phyloP scores from a whole-genome alignment of 257 asterid species.

The Solanum clarkiae region DNA sequence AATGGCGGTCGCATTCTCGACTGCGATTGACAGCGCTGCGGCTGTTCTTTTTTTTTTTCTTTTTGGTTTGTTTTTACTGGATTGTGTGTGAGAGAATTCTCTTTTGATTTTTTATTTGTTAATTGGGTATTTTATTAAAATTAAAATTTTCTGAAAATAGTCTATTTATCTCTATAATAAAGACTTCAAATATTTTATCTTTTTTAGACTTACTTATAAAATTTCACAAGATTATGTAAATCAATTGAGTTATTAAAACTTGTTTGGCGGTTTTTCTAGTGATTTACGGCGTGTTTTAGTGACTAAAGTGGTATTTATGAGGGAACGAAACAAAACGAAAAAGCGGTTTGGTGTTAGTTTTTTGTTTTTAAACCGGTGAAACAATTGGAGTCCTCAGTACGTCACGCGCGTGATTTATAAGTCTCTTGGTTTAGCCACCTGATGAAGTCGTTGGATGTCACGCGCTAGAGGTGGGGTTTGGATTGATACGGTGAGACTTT shows the following conservation, averaged over 20 bases:
- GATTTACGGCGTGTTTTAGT: background rate
- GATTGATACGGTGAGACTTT: background rate
- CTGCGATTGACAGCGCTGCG: background rate
- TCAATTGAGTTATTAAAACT: background rate
- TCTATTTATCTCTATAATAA: no score
- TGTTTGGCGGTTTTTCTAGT: background rate
- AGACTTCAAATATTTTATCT: no score
- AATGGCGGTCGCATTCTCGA: background rate
- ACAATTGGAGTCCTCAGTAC: background rate
- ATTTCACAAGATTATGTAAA: no score
- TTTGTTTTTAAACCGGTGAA: conserved; percentile 4
- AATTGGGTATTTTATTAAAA: background rate
- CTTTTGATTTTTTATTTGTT: background rate
- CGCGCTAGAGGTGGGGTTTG: background rate
- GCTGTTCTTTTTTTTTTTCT: background rate
- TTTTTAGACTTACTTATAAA: no score
- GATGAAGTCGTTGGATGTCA: background rate
- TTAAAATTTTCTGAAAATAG: no score
- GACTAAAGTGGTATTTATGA: background rate
- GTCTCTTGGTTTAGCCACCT: background rate
- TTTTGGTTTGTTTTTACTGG: no score
- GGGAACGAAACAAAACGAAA: conserved; percentile 9
- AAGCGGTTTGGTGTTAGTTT: conserved; percentile 32
- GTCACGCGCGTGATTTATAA: conserved; percentile 1
- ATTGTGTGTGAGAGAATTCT: background rate